Evolutionary conservation across 1,284 basidiomycete genomes (phyloP), one percentile per base, ranked within the genome.

Genomic region (Heterobasidion parviporum): DNA sequence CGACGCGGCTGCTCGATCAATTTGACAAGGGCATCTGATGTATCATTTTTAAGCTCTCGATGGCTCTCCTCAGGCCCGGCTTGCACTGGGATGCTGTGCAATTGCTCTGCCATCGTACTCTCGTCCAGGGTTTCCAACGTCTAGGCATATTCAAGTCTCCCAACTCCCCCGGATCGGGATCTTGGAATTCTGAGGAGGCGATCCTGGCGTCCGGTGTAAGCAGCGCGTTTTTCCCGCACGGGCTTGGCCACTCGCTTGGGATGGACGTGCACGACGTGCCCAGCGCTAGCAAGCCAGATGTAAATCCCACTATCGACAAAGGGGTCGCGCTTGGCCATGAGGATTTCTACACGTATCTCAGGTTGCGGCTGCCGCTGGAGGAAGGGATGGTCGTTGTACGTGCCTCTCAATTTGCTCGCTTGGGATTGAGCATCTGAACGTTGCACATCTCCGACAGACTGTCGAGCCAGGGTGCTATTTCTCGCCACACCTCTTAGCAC

Each of bases 391-490:
- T 93, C 10, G 83, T 94, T 35, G 87, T 89, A 63, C 63, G 86
- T 80, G 4, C 34, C 15, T 34, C 53, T 15, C 38, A 45, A 48
- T 54, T 52, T 44, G 44, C 46, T 48, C n/a, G 8, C 46, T n/a
- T 2, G 20, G n/a, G 7, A 54, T 44, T 26, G 45, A 46, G 44
- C 48, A 14, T 52, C 49, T 41, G 32, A 32, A 41, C 55, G 20
- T 55, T 52, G 16, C 16, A 2, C 34, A 6, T 6, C 9, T 6
- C 26, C 26, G 32, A 12, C 56, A 88, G 82, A 91, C 89, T 0
- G 87, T 95, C 32, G 94, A 97, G 64, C 94, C 94, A 0, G 93
- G 94, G 0, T 85, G 86, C 63, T 94, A 94, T 70, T 93, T 93
- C 74, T 85, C 87, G 3, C 84, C 87, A 1, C 84, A 91, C 62